Base-by-base conservation (phyloP, 768 basidiomycete species). In the Tricholoma flavovirens region DNA sequence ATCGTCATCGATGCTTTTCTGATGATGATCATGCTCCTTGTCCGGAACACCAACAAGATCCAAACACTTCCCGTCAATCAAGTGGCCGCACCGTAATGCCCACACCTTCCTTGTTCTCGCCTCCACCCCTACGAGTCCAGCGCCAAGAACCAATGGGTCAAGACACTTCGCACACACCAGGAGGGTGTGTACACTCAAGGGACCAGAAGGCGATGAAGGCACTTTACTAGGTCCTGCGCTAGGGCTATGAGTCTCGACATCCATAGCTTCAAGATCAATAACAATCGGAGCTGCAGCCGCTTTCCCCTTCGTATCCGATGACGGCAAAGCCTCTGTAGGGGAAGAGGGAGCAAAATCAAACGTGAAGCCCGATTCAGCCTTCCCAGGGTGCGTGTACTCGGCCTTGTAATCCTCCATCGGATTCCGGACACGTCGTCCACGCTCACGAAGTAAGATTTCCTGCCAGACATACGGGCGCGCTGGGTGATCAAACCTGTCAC, bases 11-110 rank as follows among this genome's bases (percentile, higher is more conserved):
- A n/a, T 32, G 33, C 11, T 46, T 2, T 30, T 19, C 49, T 59
- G 52, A 65, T 52, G 30, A 30, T 42, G 49, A 49, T 17, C 11
- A 36, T 38, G 38, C 24, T 64, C 58, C 9, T 32, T 49, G 17
- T 56, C 55, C 40, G 62, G 35, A 36, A 49, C 2, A 82, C 84
- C 83, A 49, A 91, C 60, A 59, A 77, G 73, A 57, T 77, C 77
- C 1, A 86, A 69, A 60, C 89, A 92, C 66, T 86, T 88, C 49
- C 87, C 90, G 60, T 91, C 89, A 0, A 91, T 75, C 62, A 92
- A 68, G 64, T 92, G 90, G 0, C 89, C 89, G 52, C 89, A 92
- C 38, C 86, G 74, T 57, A 92, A 69, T 1, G 79, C 83, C 89
- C 88, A 91, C 7, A 91, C 70, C 42, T 80, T 77, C 53, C 76